These are phyloP conservation scores for Trichoderma atrobrunneum DNA, from an alignment of 2,329 filamentous ascomycete species.

Conservation along the genomic window DNA sequence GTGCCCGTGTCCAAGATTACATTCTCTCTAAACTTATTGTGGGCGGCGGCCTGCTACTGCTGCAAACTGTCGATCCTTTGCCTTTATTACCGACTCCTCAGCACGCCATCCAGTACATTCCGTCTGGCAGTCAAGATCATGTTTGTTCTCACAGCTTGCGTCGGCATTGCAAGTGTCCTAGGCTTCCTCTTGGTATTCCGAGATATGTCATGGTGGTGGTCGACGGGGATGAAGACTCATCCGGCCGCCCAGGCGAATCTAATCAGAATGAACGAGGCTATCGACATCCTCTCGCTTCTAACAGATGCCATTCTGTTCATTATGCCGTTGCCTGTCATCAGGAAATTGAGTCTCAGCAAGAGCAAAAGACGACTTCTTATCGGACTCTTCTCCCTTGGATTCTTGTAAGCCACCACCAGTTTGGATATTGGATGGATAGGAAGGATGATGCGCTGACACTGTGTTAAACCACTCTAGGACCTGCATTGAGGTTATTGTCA, in stretches of 20 bases:
- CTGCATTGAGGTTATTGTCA: slow-evolving; percentile 5
- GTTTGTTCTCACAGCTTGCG: slow-evolving; percentile 5
- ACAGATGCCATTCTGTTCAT: slow-evolving; percentile 5
- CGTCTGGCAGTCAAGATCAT: neutral
- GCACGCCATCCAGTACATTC: slow-evolving; percentile 1
- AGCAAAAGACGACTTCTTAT: slow-evolving; percentile 7
- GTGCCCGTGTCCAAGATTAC: slow-evolving; percentile 9
- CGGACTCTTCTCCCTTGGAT: slow-evolving; percentile 5
- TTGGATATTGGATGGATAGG: neutral
- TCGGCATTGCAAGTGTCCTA: neutral
- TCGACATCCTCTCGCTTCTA: slow-evolving; percentile 10
- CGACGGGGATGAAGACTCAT: slow-evolving; percentile 1
- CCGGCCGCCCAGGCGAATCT: neutral
- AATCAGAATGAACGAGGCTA: slow-evolving; percentile 12
- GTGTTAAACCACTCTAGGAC: neutral
- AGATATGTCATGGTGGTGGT: slow-evolving; percentile 16
- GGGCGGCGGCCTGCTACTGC: neutral
- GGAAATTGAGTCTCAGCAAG: slow-evolving; percentile 3
- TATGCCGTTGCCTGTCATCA: slow-evolving; percentile 10
- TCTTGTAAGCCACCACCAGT: neutral
- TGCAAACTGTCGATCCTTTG: slow-evolving; percentile 12
- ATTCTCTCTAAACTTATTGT: slow-evolving; percentile 3
- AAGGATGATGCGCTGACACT: neutral
- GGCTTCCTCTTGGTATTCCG: slow-evolving; percentile 4
- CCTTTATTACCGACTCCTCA: slow-evolving; percentile 10